Percentiles rank a stretch among this genome's conserved stretches.
phyloP scores from a whole-genome alignment of 2,329 filamentous ascomycete species.

The Ophiostoma quercus region DNA sequence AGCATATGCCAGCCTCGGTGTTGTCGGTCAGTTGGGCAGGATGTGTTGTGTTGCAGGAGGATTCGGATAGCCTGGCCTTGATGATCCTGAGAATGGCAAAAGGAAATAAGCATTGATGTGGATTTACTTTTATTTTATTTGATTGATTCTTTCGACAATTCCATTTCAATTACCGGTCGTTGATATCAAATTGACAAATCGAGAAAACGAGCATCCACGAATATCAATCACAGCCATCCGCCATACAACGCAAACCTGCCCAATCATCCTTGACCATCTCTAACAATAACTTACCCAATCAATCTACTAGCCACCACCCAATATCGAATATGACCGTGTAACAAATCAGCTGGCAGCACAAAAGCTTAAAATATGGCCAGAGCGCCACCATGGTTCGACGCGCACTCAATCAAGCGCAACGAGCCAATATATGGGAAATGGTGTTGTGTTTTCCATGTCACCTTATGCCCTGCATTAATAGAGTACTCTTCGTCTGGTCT shows the following conservation, averaged over 20 bases:
- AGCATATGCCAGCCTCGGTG: neutral
- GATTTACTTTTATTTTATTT: too few species aligned
- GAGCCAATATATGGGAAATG: neutral
- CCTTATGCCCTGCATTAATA: neutral
- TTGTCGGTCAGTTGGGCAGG: neutral
- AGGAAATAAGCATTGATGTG: too few species aligned
- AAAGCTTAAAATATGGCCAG: slow-evolving; percentile 6
- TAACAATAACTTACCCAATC: too few species aligned
- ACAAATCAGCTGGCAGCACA: slow-evolving; percentile 8
- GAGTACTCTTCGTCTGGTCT: neutral
- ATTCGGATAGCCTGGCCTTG: neutral
- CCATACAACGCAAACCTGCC: too few species aligned
- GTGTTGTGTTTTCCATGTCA: neutral
- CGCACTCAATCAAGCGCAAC: neutral
- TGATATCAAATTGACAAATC: too few species aligned
- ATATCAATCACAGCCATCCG: too few species aligned
- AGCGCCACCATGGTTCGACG: slow-evolving; percentile 6
- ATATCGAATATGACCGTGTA: neutral
- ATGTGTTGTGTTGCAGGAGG: neutral
- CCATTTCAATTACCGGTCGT: too few species aligned
- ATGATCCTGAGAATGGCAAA: too few species aligned
- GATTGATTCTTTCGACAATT: too few species aligned
- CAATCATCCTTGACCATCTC: too few species aligned
- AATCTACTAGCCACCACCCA: neutral
- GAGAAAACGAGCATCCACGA: too few species aligned